Percentiles rank a stretch among this genome's conserved stretches.
phyloP scores from a whole-genome alignment of 2,329 filamentous ascomycete species.

The Fusarium illudens region DNA sequence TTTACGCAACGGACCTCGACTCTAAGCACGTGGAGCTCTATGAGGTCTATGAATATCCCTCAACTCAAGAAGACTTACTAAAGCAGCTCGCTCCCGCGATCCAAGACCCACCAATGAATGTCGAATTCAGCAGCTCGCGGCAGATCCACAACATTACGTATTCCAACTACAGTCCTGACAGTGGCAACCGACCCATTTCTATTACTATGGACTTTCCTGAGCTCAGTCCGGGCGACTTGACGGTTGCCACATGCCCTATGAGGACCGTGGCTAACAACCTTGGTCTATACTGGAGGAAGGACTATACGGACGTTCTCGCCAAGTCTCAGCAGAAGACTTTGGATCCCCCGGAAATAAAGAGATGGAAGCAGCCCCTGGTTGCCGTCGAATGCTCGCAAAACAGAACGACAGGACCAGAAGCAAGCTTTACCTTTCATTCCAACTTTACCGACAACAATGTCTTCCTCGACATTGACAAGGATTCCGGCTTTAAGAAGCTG shows the following conservation, averaged over 20 bases:
- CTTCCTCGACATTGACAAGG: background rate
- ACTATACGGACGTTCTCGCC: background rate
- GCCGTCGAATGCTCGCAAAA: background rate
- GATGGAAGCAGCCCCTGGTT: background rate
- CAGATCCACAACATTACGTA: background rate
- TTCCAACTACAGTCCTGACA: background rate
- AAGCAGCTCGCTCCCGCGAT: background rate
- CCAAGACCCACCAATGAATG: background rate
- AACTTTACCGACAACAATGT: background rate
- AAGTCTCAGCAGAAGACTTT: background rate
- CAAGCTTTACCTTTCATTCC: background rate
- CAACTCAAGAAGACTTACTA: background rate
- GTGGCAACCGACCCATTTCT: background rate
- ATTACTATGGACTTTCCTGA: background rate
- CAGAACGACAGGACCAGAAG: background rate
- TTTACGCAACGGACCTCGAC: background rate
- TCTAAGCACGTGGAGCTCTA: background rate
- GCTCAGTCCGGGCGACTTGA: background rate
- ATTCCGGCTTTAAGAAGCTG: background rate
- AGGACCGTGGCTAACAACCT: background rate
- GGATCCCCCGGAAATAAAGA: background rate
- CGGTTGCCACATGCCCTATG: background rate
- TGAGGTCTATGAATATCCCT: background rate
- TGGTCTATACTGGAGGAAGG: background rate
- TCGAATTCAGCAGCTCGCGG: background rate